phyloP scores from a whole-genome alignment of 768 basidiomycete species.

The Suillus plorans region DNA sequence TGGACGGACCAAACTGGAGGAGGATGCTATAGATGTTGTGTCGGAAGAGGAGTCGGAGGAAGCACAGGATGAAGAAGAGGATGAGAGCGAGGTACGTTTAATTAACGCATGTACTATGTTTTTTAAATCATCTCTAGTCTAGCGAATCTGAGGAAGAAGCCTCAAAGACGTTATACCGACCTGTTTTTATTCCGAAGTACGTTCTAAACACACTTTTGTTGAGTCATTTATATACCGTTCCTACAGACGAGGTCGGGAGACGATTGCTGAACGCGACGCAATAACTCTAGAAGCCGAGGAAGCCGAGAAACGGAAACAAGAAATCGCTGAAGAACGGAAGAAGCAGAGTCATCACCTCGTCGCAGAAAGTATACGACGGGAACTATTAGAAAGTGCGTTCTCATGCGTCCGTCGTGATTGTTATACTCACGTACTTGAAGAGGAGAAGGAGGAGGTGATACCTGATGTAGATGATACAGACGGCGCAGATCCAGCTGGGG shows the following conservation, averaged over 20 bases:
- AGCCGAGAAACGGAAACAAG: conserved; percentile 61
- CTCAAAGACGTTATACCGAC: conserved; percentile 78
- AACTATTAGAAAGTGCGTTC: conserved; percentile 84
- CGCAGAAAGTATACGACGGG: conserved; percentile 89
- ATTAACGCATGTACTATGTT: conserved; percentile 5
- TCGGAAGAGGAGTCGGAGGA: conserved; percentile 43
- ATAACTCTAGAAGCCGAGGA: conserved; percentile 78
- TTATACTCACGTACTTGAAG: conserved; percentile 38
- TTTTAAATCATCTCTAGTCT: conserved; percentile 47
- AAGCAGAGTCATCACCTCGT: conserved; percentile 91
- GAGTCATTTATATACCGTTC: conserved; percentile 6
- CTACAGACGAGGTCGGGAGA: conserved; percentile 69
- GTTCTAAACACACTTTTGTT: conserved; percentile 23
- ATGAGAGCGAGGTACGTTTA: conserved; percentile 41
- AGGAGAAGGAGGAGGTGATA: conserved; percentile 81
- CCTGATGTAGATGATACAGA: conserved; percentile 96
- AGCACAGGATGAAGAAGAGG: conserved; percentile 35
- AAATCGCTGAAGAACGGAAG: conserved; percentile 78
- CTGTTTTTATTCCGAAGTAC: conserved; percentile 94
- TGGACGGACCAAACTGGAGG: conserved; percentile 67
- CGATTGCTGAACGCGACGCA: conserved; percentile 67
- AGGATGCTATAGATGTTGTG: conserved; percentile 34
- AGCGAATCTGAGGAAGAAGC: conserved; percentile 84
- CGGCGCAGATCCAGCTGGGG: conserved; percentile 81
- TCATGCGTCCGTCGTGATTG: background rate